Conservation (phyloP, 2,329 filamentous ascomycete genomes). For the Domatiomyces globalis region DNA sequence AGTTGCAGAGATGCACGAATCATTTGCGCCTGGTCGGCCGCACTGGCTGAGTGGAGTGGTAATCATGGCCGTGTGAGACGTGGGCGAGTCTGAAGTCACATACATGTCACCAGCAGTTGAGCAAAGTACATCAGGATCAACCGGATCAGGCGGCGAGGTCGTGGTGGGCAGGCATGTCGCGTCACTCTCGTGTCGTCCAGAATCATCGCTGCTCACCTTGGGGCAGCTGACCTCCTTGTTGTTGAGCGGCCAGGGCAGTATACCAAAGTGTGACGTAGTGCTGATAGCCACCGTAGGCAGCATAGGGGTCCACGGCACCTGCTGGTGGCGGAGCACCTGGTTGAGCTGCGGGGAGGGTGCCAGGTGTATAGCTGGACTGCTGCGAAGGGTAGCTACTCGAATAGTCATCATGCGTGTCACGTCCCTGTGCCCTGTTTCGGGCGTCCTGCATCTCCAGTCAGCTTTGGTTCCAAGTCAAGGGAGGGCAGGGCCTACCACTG, state of each 20-base stretch:
- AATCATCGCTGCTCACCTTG: constrained; percentile 20
- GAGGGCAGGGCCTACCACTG: constrained; percentile 49
- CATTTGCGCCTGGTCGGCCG: background rate
- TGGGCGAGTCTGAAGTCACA: background rate
- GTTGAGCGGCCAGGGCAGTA: constrained; percentile 48
- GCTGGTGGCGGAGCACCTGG: constrained; percentile 35
- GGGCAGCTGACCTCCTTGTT: constrained; percentile 25
- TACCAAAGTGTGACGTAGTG: constrained; percentile 72
- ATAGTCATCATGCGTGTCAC: constrained; percentile 28
- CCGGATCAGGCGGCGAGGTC: background rate
- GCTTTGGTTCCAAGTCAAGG: constrained; percentile 18
- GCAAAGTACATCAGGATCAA: background rate
- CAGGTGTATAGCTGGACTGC: constrained; percentile 28
- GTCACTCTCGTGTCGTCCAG: constrained; percentile 1
- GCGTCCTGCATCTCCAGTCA: constrained; percentile 27
- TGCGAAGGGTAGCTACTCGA: constrained; percentile 21
- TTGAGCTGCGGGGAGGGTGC: constrained; percentile 25
- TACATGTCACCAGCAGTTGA: background rate
- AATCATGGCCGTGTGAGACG: background rate
- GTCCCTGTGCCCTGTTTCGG: constrained; percentile 28
- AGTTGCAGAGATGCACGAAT: background rate
- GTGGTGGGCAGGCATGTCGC: background rate
- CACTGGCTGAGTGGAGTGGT: background rate
- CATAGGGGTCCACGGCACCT: constrained; percentile 53
- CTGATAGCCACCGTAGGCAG: constrained; percentile 68